Evolutionary conservation across 495 filamentous ascomycete genomes (phyloP).

Genomic region (Friedmanniomyces endolithicus): DNA sequence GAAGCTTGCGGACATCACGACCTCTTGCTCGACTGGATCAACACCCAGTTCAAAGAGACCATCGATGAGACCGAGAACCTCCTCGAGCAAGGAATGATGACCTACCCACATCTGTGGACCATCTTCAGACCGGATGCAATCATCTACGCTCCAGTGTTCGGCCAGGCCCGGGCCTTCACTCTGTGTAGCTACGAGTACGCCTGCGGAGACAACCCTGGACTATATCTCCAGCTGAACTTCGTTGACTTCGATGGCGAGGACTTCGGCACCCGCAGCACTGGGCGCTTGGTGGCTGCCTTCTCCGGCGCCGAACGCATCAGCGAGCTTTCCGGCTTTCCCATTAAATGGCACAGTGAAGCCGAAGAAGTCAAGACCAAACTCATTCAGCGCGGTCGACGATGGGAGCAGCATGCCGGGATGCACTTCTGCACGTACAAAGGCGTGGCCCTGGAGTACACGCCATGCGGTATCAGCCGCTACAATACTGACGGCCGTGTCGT

Average conservation of each 20-base stretch:
- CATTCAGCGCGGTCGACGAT: constrained; percentile 27
- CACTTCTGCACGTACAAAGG: constrained; percentile 52
- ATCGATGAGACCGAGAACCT: constrained; percentile 46
- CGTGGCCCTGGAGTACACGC: constrained; percentile 27
- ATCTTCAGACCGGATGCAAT: constrained; percentile 39
- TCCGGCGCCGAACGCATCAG: constrained; percentile 45
- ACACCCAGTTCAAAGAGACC: constrained; percentile 45
- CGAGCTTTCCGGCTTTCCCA: constrained; percentile 43
- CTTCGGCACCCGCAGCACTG: constrained; percentile 39
- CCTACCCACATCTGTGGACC: constrained; percentile 45
- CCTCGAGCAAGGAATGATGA: constrained; percentile 45
- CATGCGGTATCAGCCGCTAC: constrained; percentile 32
- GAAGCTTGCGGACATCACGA: constrained; percentile 34
- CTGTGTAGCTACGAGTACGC: constrained; percentile 29
- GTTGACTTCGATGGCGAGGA: constrained; percentile 49
- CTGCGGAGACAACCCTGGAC: constrained; percentile 21
- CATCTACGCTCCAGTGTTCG: constrained; percentile 31
- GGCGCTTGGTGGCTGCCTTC: constrained; percentile 39
- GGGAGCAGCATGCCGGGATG: constrained; percentile 41
- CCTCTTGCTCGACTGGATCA: constrained; percentile 43
- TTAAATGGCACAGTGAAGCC: constrained; percentile 41
- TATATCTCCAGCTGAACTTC: constrained; percentile 31
- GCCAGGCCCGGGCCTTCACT: constrained; percentile 30
- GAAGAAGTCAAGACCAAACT: constrained; percentile 29
- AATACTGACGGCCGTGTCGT: constrained; percentile 44